Percentiles rank a stretch among this genome's conserved stretches.
These are phyloP conservation scores for Pythium monospermum DNA, from an alignment of 352 stramenopile genomes.

Conservation along the genomic window DNA sequence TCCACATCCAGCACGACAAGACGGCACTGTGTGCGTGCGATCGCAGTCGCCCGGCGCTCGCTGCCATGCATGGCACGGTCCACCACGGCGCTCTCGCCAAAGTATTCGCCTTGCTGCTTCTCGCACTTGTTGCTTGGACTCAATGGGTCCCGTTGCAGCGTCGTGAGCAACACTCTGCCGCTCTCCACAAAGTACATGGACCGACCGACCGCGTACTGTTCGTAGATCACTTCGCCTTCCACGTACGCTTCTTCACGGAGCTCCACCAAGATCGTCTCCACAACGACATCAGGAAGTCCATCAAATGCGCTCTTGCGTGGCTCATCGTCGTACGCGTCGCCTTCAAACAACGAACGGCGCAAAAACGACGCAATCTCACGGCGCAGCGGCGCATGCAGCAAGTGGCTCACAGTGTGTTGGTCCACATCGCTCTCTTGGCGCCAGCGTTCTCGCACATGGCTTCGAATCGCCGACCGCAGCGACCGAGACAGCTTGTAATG, in stretches of 20 bases:
- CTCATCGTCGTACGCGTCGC: no score
- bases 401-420: slow-evolving; percentile 2
- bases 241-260: slow-evolving; percentile 22
- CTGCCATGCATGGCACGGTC: slow-evolving; percentile 9
- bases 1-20: slow-evolving; percentile 20
- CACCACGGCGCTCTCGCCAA: slow-evolving; percentile 24
- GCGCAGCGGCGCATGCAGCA: slow-evolving; percentile 14
- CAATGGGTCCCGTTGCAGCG: slow-evolving; percentile 5
- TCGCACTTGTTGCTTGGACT: neutral
- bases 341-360: slow-evolving; percentile 11
- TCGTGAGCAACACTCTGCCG: slow-evolving; percentile 17
- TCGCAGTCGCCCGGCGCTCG: slow-evolving; percentile 17
- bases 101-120: slow-evolving; percentile 20
- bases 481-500: slow-evolving; percentile 18
- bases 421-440: slow-evolving; percentile 19
- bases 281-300: slow-evolving; percentile 12
- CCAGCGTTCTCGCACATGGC: slow-evolving; percentile 16
- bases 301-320: slow-evolving; percentile 14
- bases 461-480: slow-evolving; percentile 7
- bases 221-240: slow-evolving; percentile 23
- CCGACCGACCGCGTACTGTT: slow-evolving; percentile 17
- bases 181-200: slow-evolving; percentile 28
- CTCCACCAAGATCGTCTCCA: slow-evolving; percentile 13
- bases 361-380: slow-evolving; percentile 18
- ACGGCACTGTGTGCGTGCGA: slow-evolving; percentile 11